Evolutionary conservation across 805 yeast genomes (phyloP), one percentile per base, ranked within the genome.

Genomic region (Komagataella mondaviorum): DNA sequence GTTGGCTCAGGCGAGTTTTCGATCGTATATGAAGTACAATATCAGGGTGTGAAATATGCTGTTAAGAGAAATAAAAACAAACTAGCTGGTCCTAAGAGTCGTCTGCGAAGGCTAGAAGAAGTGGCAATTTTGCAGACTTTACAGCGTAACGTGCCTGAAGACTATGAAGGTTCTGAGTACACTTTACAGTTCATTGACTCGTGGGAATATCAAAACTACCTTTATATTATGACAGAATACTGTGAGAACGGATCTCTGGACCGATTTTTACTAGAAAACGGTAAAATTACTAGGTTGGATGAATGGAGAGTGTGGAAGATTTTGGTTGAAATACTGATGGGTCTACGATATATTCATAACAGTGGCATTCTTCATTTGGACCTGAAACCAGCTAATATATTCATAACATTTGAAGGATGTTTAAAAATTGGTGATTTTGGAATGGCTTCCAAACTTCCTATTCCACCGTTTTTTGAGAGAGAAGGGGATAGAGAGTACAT

Each of bases 241-340:
- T 93, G 96, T 68, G 98, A 90, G 60, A 68, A 90, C 62, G 98
- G 98, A 1, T 86, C 93, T 20, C 68, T 93, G 53, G 93, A 83
- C 60, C 78, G 79, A 53, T 93, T 91, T 60, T 66, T 93, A 51
- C 75, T 81, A 36, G 95, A 86, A 56, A 83, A 81, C 63, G 88
- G 88, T 20, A 80, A 83, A 49, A 75, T 82, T 45, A 78, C 87
- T 30, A 82, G 83, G 58, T 72, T 93, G 50, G 99, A 93, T 63
- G 99, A 93, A 64, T 93, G 96, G 85, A 77, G 99, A 58, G 90
- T 91, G 45, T 93, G 99, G 99, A 93, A 93, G 68, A 91, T 93
- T 47, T 71, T 93, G 57, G 83, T 85, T 50, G 99, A 91, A 63
- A 72, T 90, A 16, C 67, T 88, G 46, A 73, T 79, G 60, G 99